Evolutionary conservation across 495 filamentous ascomycete genomes (phyloP).

Genomic region (Talaromyces adpressus): DNA sequence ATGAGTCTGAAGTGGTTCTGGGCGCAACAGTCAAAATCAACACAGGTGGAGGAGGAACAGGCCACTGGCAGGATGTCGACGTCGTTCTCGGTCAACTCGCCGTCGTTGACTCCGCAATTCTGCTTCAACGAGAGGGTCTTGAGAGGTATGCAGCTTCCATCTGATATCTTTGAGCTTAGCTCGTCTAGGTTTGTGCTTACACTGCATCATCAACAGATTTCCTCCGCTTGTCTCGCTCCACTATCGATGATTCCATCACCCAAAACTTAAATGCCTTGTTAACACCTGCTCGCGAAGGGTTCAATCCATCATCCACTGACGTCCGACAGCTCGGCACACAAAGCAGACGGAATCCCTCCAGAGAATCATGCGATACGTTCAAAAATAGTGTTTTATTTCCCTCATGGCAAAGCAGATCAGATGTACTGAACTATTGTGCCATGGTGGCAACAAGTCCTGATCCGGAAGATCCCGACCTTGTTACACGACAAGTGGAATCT

Average conservation of each 20-base stretch:
- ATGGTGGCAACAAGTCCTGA: constrained; percentile 82
- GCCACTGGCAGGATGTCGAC: constrained; percentile 49
- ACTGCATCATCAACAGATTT: constrained; percentile 56
- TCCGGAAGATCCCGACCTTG: constrained; percentile 76
- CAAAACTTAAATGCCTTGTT: constrained; percentile 89
- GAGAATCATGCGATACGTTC: constrained; percentile 59
- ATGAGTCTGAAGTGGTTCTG: constrained; percentile 41
- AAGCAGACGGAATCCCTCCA: constrained; percentile 43
- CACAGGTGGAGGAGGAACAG: constrained; percentile 14
- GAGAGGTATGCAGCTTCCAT: constrained; percentile 51
- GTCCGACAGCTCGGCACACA: constrained; percentile 43
- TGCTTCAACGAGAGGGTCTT: constrained; percentile 85
- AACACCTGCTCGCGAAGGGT: constrained; percentile 62
- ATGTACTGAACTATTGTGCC: constrained; percentile 85
- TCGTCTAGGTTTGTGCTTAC: neutral
- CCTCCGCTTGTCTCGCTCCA: constrained; percentile 74
- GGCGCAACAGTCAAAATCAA: constrained; percentile 18
- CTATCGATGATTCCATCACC: constrained; percentile 87
- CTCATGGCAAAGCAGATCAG: constrained; percentile 78
- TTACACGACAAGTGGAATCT: constrained; percentile 62
- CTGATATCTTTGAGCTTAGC: constrained; percentile 8
- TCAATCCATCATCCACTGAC: constrained; percentile 74
- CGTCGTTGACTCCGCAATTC: constrained; percentile 75
- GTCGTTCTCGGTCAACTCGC: constrained; percentile 44
- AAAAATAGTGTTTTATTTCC: constrained; percentile 76